Evolutionary conservation across 371 early-diverging fungal genomes (phyloP), one percentile per base, ranked within the genome.

Genomic region (Vairimorpha necatrix): DNA sequence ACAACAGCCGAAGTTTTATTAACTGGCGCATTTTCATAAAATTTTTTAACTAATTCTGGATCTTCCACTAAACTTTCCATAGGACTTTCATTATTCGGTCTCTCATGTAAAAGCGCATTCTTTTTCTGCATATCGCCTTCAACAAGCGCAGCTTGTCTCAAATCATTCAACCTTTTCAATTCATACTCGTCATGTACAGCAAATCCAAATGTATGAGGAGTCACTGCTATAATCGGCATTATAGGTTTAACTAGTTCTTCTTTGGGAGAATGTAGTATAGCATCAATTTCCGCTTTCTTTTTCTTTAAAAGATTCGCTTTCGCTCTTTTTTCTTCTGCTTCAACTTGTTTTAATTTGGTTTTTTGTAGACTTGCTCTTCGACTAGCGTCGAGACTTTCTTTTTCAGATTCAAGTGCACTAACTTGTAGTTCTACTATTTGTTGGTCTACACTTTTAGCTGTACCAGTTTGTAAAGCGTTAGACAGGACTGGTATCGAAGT

Each of bases 91-190:
- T 2, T 24, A n/a, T 36, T 16, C 4, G 38, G 36, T 36, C 28
- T 32, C n/a, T 36, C 62, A 36, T 62, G 62, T 38, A 62, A 62
- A 26, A 62, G 28, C 3, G 62, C 62, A 62, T 62, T 62, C 20
- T 24, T 32, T 38, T 62, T 62, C 36, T 62, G 62, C 33, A 32
- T 62, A 14, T 36, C 33, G 6, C 36, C 62, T 62, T 62, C 62
- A 26, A 36, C n/a, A 11, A 62, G 28, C 1, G 62, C 62, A 9
- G 62, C 62, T n/a, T 3, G 2, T 1, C 62, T 2, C 1, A 62
- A 3, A 36, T 62, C 28, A 62, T 62, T 62, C 36, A 62, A 62
- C 20, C 62, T 32, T 36, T 62, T 14, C 36, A 62, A 36, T 62
- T 32, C 62, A 32, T 36, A 24, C 36, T 32, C 36, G 28, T 62